Conservation (phyloP, 371 early-diverging fungal genomes). For the Mucor saturninus region DNA sequence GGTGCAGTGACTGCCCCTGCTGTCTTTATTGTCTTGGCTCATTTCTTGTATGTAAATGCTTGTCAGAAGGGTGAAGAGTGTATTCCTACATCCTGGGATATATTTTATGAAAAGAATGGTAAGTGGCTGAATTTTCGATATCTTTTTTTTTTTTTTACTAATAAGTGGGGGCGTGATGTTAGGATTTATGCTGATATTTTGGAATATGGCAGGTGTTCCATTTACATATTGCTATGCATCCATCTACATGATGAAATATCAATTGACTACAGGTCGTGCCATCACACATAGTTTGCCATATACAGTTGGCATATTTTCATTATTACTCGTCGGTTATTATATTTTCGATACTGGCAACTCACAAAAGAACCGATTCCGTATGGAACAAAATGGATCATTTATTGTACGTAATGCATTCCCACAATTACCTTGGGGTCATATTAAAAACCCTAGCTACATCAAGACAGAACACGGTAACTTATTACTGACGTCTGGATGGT, state of each 20-base stretch:
- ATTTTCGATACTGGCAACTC: constrained; percentile 74
- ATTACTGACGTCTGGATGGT: constrained; percentile 86
- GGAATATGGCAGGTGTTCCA: constrained; percentile 68
- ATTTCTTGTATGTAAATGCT: constrained; percentile 77
- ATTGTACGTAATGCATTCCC: constrained; percentile 63
- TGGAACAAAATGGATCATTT: constrained; percentile 67
- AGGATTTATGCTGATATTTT: constrained; percentile 68
- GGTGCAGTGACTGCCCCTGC: constrained; percentile 71
- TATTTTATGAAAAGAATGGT: constrained; percentile 64
- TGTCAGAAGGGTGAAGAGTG: constrained; percentile 83
- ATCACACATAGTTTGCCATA: constrained; percentile 48
- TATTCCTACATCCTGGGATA: constrained; percentile 78
- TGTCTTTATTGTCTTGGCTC: constrained; percentile 74
- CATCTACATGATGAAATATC: constrained; percentile 56
- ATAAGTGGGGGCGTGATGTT: background rate
- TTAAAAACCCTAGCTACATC: constrained; percentile 75
- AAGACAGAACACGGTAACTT: constrained; percentile 77
- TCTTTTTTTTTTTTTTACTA: constrained; percentile 4
- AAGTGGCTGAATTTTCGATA: background rate
- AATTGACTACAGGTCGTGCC: constrained; percentile 44
- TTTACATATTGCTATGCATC: constrained; percentile 66
- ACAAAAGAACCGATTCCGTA: constrained; percentile 88
- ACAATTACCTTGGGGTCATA: constrained; percentile 67
- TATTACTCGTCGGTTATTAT: constrained; percentile 47
- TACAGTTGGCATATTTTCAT: constrained; percentile 19